Evolutionary conservation across 495 filamentous ascomycete species (phyloP).

Genomic region (Gamarada debralockiae): DNA sequence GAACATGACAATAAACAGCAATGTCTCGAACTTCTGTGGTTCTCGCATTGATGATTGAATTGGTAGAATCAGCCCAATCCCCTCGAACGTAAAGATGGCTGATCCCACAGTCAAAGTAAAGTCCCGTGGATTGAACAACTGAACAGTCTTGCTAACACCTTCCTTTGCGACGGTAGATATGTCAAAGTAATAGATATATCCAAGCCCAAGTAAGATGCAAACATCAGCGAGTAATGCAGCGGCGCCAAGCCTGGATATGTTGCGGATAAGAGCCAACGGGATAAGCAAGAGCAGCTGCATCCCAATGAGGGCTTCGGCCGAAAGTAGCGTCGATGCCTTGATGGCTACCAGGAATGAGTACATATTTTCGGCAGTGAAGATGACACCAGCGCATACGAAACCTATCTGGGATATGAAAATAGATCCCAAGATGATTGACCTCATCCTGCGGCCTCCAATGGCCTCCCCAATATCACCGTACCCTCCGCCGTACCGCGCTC

Average conservation of each 20-base stretch:
- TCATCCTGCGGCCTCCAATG: constrained; percentile 47
- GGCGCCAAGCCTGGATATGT: constrained; percentile 60
- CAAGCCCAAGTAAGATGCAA: constrained; percentile 58
- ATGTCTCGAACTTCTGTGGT: constrained; percentile 52
- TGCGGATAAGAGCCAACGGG: constrained; percentile 57
- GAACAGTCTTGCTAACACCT: constrained; percentile 46
- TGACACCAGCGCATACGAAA: constrained; percentile 62
- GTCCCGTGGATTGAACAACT: constrained; percentile 55
- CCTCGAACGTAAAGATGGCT: constrained; percentile 66
- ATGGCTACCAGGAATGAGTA: constrained; percentile 51
- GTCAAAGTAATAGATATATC: constrained; percentile 62
- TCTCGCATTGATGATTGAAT: constrained; percentile 61
- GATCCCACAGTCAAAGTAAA: constrained; percentile 62
- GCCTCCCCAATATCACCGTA: constrained; percentile 60
- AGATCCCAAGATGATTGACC: constrained; percentile 51
- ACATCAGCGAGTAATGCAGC: constrained; percentile 57
- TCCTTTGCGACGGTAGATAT: constrained; percentile 40
- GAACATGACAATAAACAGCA: constrained; percentile 56
- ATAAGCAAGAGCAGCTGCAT: constrained; percentile 53
- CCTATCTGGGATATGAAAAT: constrained; percentile 63
- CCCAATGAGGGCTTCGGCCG: constrained; percentile 45
- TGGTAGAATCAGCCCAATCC: constrained; percentile 61
- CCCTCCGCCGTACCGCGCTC: constrained; percentile 47
- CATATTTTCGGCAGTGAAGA: constrained; percentile 64
- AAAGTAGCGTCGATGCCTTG: constrained; percentile 33